These are phyloP conservation scores for Cercospora nicotianae DNA, from an alignment of 2,329 filamentous ascomycete genomes.

Conservation along the genomic window DNA sequence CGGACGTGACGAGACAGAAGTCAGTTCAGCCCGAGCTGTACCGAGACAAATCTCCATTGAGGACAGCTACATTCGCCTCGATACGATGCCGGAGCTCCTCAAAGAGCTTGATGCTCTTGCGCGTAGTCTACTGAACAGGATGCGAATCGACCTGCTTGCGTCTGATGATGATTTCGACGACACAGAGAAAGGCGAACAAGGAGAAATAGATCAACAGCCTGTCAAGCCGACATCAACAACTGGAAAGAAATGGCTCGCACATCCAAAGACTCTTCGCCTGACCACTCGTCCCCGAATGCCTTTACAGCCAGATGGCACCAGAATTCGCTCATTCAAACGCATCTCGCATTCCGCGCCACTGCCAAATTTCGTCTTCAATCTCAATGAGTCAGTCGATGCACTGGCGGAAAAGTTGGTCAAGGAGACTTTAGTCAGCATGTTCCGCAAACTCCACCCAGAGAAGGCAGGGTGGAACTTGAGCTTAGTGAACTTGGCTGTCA, in stretches of 20 bases:
- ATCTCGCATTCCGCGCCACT: constrained; percentile 74
- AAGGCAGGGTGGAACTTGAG: constrained; percentile 74
- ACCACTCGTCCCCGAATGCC: constrained; percentile 67
- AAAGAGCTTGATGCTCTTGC: constrained; percentile 70
- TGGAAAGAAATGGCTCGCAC: constrained; percentile 66
- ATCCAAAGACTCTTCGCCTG: constrained; percentile 77
- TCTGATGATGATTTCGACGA: constrained; percentile 43
- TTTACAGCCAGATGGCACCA: constrained; percentile 54
- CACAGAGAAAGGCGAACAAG: too few relatives aligned
- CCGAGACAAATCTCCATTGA: constrained; percentile 93
- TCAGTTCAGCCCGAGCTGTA: constrained; percentile 68
- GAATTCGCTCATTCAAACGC: constrained; percentile 63
- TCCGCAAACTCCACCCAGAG: constrained; percentile 71
- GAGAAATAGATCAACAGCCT: too few relatives aligned
- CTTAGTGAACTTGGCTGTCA: constrained; percentile 81
- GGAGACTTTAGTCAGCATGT: constrained; percentile 69
- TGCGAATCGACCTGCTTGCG: constrained; percentile 73
- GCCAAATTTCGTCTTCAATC: constrained; percentile 70
- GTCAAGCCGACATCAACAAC: constrained; percentile 1
- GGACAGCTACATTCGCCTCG: constrained; percentile 78
- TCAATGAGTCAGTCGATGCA: constrained; percentile 58
- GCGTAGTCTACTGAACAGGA: constrained; percentile 70
- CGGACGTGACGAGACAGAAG: constrained; percentile 73
- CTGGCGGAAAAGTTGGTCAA: constrained; percentile 68
- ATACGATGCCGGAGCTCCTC: constrained; percentile 62